Percentiles rank a stretch among this genome's conserved stretches.
Conservation (phyloP, 768 basidiomycete genomes). For the Hysterangium stoloniferum region DNA sequence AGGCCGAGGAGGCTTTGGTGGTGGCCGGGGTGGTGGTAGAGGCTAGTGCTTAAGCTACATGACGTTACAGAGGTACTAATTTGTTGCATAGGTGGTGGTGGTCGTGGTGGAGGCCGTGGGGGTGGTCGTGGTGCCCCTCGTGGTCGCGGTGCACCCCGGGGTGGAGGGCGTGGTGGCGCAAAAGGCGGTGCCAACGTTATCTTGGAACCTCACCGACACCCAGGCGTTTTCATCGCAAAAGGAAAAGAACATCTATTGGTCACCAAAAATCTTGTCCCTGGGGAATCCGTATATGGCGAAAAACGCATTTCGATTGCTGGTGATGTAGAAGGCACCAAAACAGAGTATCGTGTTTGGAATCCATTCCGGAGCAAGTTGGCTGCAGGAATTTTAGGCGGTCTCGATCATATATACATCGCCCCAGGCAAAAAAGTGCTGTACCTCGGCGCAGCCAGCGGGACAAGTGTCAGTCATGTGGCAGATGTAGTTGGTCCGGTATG, state of each 20-base stretch:
- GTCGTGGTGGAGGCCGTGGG: constrained; percentile 23
- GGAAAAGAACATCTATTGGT: constrained; percentile 97
- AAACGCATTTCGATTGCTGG: constrained; percentile 82
- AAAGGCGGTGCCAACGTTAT: constrained; percentile 82
- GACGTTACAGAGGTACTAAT: constrained; percentile 31
- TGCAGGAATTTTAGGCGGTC: constrained; percentile 90
- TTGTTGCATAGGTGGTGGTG: constrained; percentile 25
- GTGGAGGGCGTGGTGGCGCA: constrained; percentile 63
- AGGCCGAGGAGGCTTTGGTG: constrained; percentile 28
- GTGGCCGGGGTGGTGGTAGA: constrained; percentile 28
- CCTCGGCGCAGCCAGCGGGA: constrained; percentile 95
- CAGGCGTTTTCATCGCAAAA: constrained; percentile 93
- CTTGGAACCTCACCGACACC: constrained; percentile 91
- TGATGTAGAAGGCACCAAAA: constrained; percentile 72
- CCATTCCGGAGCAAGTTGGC: constrained; percentile 97
- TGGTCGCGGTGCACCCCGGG: constrained; percentile 35
- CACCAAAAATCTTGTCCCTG: constrained; percentile 96
- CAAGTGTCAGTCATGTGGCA: constrained; percentile 96
- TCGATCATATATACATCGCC: constrained; percentile 87
- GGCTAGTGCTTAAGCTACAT: constrained; percentile 28
- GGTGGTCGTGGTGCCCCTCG: constrained; percentile 32
- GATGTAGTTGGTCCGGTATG: constrained; percentile 95
- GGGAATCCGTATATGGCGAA: constrained; percentile 97
- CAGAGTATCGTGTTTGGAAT: constrained; percentile 99
- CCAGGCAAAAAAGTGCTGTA: constrained; percentile 97